These are phyloP conservation scores for Alternaria infectoria DNA, from an alignment of 2,329 filamentous ascomycete species.

Conservation along the genomic window DNA sequence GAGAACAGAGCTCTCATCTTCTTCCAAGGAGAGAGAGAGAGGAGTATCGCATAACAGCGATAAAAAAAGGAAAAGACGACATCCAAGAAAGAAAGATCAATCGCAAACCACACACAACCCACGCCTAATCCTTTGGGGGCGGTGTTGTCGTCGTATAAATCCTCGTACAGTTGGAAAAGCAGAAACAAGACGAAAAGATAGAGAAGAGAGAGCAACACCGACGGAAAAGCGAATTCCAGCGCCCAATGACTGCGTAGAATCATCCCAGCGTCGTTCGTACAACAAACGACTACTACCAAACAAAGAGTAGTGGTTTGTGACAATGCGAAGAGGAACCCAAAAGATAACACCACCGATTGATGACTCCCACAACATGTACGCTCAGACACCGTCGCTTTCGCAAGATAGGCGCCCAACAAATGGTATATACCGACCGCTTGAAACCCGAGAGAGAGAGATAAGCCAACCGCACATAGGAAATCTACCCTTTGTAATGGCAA, in stretches of 20 bases:
- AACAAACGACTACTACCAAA: not conserved
- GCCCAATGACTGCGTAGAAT: slow-evolving; percentile 45
- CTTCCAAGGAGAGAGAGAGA: slow-evolving; percentile 11
- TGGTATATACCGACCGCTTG: slow-evolving; percentile 51
- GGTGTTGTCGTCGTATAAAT: slow-evolving; percentile 27
- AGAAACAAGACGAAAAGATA: slow-evolving; percentile 12
- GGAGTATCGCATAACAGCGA: not conserved
- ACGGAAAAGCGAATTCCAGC: slow-evolving; percentile 32
- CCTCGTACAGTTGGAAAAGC: slow-evolving; percentile 42
- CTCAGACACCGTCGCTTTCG: slow-evolving; percentile 48
- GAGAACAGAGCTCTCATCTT: slow-evolving; percentile 31
- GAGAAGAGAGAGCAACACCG: slow-evolving; percentile 9
- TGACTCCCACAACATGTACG: slow-evolving; percentile 30
- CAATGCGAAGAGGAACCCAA: slow-evolving; percentile 43
- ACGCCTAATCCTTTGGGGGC: slow-evolving; percentile 21
- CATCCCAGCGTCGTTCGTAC: slow-evolving; percentile 47
- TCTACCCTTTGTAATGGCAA: slow-evolving; percentile 46
- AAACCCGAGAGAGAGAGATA: slow-evolving; percentile 26
- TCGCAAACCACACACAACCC: slow-evolving; percentile 15
- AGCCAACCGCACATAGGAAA: slow-evolving; percentile 49
- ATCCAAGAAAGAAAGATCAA: slow-evolving; percentile 35
- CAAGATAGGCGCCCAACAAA: slow-evolving; percentile 44
- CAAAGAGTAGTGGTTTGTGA: slow-evolving; percentile 7
- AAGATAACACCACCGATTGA: slow-evolving; percentile 7
- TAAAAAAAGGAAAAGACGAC: slow-evolving; percentile 33